Percentiles rank a stretch among this genome's conserved stretches.
Evolutionary conservation across 2,329 filamentous ascomycete genomes (phyloP).

Genomic region (Gaeumannomyces tritici): DNA sequence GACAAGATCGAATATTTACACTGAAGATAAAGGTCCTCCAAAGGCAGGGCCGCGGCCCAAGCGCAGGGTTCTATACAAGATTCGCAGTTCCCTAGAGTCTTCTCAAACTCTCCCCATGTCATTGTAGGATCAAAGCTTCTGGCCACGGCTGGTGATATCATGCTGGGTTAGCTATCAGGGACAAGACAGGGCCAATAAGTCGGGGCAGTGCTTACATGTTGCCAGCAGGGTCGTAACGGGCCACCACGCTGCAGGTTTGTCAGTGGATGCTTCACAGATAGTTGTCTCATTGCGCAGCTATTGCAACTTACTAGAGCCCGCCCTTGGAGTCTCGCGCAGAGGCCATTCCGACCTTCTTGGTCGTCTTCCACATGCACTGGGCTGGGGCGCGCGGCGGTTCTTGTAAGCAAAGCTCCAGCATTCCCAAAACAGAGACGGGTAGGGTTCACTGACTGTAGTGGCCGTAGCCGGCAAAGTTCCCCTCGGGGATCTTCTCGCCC

Average conservation of each 20-base stretch:
- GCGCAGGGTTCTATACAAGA: too few species aligned
- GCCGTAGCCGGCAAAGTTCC: slow-evolving; percentile 6
- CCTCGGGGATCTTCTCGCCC: not conserved
- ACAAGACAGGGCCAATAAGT: not conserved
- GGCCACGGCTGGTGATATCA: not conserved
- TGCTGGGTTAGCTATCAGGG: not conserved
- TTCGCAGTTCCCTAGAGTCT: too few species aligned
- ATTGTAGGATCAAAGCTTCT: not conserved
- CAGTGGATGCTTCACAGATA: not conserved
- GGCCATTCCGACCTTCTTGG: slow-evolving; percentile 22
- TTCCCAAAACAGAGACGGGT: not conserved
- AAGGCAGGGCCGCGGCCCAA: not conserved
- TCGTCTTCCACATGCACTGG: slow-evolving; percentile 20
- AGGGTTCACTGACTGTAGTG: slow-evolving; percentile 6
- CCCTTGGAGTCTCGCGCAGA: slow-evolving; percentile 16
- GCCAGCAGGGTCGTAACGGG: slow-evolving; percentile 21
- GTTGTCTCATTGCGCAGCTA: too few species aligned
- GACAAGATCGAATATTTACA: not conserved
- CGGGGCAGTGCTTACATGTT: slow-evolving; percentile 13
- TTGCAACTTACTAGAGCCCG: slow-evolving; percentile 11
- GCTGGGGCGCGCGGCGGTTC: not conserved
- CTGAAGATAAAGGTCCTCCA: not conserved
- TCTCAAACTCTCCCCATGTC: too few species aligned
- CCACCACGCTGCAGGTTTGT: slow-evolving; percentile 14
- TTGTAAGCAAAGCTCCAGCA: too few species aligned